Evolutionary conservation across 176 grass and related monocot species (phyloP).

Genomic region (Triticum monococcum): DNA sequence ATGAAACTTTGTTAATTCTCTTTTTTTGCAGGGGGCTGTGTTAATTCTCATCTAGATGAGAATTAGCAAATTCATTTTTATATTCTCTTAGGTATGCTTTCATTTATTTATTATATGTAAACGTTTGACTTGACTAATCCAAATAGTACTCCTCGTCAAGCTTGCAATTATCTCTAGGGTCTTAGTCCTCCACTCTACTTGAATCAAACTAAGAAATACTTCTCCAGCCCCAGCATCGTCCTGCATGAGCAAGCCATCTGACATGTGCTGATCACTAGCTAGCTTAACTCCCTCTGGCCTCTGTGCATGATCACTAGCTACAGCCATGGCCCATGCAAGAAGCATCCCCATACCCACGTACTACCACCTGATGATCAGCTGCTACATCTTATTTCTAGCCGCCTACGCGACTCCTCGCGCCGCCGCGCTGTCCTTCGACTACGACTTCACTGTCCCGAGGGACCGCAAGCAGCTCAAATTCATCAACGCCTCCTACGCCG

Average conservation of each 20-base stretch:
- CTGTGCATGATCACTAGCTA: not conserved
- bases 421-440: constrained; percentile 3
- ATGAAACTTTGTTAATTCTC: too few relatives aligned
- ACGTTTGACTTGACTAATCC: not conserved
- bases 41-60: too few relatives aligned
- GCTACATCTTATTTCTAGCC: not conserved
- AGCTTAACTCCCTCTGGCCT: not conserved
- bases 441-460: not conserved
- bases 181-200: not conserved
- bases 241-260: not conserved
- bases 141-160: not conserved
- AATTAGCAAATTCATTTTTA: too few relatives aligned
- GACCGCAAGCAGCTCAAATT: not conserved
- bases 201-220: not conserved
- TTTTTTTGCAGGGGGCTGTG: too few relatives aligned
- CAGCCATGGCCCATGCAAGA: constrained; percentile 5
- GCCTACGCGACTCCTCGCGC: not conserved
- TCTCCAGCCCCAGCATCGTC: not conserved
- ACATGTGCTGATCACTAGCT: not conserved
- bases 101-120: not conserved
- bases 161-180: not conserved
- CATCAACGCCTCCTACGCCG: not conserved
- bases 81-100: not conserved
- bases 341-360: not conserved
- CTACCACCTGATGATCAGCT: not conserved